Base-by-base conservation (phyloP, 371 early-diverging fungal genomes). In the Amoeboaphelidium protococcarum region DNA sequence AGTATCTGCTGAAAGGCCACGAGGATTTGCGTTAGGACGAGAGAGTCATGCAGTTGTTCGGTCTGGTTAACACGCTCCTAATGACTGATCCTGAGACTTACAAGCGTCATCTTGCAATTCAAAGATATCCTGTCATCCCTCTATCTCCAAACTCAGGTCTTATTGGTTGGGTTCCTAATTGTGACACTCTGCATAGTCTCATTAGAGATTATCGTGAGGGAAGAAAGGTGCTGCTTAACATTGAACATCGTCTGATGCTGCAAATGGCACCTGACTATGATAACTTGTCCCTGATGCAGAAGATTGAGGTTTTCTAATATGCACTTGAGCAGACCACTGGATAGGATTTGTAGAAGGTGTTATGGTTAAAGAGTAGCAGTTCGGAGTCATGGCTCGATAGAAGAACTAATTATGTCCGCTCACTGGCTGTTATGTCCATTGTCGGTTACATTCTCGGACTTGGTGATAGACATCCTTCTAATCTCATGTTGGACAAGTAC, bases 11-110 rank as follows among this genome's bases (percentile, higher is more conserved):
- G 49, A 96, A 96, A 68, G 67, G 72, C 6, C 91, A 89, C 56
- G 97, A 94, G 66, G 97, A 96, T 69, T 61, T 96, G 26, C 78
- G 97, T 46, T 94, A 92, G 62, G 96, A 96, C 61, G 96, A 96
- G 65, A 78, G 96, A 47, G 95, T 91, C 12, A 96, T 96, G 94
- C 96, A 96, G 61, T 60, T 94, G 44, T 96, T 96, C 67, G 92
- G 89, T 2, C 73, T 96, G 23, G 82, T 96, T 46, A 96, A 94
- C 58, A 88, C 85, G 4, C 55, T 94, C 25, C 71, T 96, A 1
- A 64, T 66, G 13, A 69, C 70, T 3, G 90, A 94, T 55, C 66
- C 82, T 0, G 91, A 94, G 54, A 89, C 91, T 0, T 81, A 87
- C 60, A 83, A 85, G 52, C 74, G 92, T 0, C 86, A 88, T 55